Evolutionary conservation across 331 rosid genomes (phyloP), one percentile per base, ranked within the genome.

Genomic region (Acacia concinna): DNA sequence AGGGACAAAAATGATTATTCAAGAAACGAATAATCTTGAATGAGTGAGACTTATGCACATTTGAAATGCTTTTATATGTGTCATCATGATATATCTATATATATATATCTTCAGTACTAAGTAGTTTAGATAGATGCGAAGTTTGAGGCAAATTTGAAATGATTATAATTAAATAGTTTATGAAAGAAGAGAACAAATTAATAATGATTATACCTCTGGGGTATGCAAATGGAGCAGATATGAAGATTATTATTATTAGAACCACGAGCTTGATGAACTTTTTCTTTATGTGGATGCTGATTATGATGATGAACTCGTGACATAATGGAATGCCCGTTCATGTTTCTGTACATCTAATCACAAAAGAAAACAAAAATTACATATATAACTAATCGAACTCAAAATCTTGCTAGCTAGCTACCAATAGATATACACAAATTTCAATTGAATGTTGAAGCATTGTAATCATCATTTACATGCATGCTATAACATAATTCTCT

Each of bases 321-420:
- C 0, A 63, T 70, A 18, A 67, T 47, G 4, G 17, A 10, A 43
- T 73, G 75, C 4, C 57, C 71, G 80, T 84, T 84, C 38, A 59
- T 12, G 59, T 73, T 81, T 44, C 85, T 77, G 80, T 81, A 84
- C 87, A 84, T 84, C 85, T 83, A 70, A 82, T 69, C 23, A 73
- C 31, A 84, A 66, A 12, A 1, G 34, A 77, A 2, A 32, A n/a
- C n/a, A 34, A 77, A 2, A 20, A 40, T 1, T 62, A 23, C 37
- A 20, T 51, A 51, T 56, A 41, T 57, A 40, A 25, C 23, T 57
- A 40, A 25, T 31, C 41, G 18, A 21, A 25, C 71, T 2, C 0
- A 38, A 70, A n/a, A 44, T 18, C 27, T 71, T 46, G 11, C 8
- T 21, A 3, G 3, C 20, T 18, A 9, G 5, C n/a, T n/a, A n/a